Conservation (phyloP, 2,329 filamentous ascomycete species). For the Bipolaris bicolor region DNA sequence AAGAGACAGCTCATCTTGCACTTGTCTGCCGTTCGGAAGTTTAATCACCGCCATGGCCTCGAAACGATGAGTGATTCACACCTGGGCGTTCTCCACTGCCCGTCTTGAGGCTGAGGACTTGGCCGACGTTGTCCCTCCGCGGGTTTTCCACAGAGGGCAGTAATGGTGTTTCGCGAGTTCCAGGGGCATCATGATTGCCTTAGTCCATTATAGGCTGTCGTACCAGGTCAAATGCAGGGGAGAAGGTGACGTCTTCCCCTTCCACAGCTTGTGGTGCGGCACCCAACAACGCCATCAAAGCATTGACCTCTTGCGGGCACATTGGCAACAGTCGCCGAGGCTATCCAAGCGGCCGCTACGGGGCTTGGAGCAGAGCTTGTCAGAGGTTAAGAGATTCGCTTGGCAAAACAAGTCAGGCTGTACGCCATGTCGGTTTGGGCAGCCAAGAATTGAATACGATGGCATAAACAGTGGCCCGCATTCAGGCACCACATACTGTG, state of each 20-base stretch:
- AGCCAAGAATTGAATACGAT: neutral
- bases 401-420: conserved; percentile 1
- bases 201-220: conserved; percentile 9
- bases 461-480: conserved; percentile 6
- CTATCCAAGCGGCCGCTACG: conserved; percentile 5
- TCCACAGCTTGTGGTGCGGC: conserved; percentile 6
- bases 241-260: conserved; percentile 17
- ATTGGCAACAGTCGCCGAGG: conserved; percentile 19
- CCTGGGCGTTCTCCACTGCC: conserved; percentile 3
- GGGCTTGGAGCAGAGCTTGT: conserved; percentile 20
- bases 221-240: conserved; percentile 18
- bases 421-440: neutral
- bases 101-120: neutral
- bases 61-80: conserved; percentile 30
- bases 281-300: conserved; percentile 10
- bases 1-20: conserved; percentile 1
- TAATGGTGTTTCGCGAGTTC: conserved; percentile 6
- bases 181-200: conserved; percentile 1
- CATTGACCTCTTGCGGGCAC: conserved; percentile 15
- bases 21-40: conserved; percentile 2
- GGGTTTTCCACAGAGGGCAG: conserved; percentile 8
- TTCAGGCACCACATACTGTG: conserved; percentile 6
- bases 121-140: conserved; percentile 8
- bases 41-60: conserved; percentile 5
- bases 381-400: conserved; percentile 8